phyloP scores from a whole-genome alignment of 2,329 filamentous ascomycete genomes.

The Aureobasidium pullulans region DNA sequence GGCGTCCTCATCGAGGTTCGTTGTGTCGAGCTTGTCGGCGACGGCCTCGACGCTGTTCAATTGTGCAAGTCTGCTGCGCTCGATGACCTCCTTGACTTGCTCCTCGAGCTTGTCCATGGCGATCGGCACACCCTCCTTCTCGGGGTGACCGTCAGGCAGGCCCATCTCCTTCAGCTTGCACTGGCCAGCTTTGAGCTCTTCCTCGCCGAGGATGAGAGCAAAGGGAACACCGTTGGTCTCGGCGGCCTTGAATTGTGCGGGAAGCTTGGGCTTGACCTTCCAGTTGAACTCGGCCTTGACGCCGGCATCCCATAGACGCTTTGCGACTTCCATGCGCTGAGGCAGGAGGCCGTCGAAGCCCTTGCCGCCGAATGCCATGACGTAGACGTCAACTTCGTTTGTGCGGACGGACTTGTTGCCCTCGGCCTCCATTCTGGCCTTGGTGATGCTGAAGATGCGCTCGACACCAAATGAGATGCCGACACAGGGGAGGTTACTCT shows the following conservation, averaged over 20 bases:
- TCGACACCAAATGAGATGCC: slow-evolving; percentile 93
- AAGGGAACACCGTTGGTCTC: slow-evolving; percentile 74
- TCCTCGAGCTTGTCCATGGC: slow-evolving; percentile 54
- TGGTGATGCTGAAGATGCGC: slow-evolving; percentile 87
- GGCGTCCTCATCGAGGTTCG: slow-evolving; percentile 19
- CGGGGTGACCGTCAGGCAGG: slow-evolving; percentile 71
- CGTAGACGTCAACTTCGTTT: slow-evolving; percentile 80
- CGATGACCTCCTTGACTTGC: slow-evolving; percentile 52
- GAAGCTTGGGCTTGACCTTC: slow-evolving; percentile 86
- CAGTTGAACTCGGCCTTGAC: slow-evolving; percentile 87
- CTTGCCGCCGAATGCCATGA: slow-evolving; percentile 92
- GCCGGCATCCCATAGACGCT: slow-evolving; percentile 74
- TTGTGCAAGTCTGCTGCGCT: slow-evolving; percentile 22
- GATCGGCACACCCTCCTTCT: slow-evolving; percentile 81
- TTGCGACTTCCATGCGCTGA: slow-evolving; percentile 75
- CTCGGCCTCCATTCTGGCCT: slow-evolving; percentile 62
- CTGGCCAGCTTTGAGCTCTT: slow-evolving; percentile 75
- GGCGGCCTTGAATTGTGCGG: slow-evolving; percentile 84
- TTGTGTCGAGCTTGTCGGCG: slow-evolving; percentile 12
- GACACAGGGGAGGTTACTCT: slow-evolving; percentile 74
- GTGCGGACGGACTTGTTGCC: slow-evolving; percentile 50
- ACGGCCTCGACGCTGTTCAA: slow-evolving; percentile 21
- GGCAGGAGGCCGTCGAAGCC: slow-evolving; percentile 71
- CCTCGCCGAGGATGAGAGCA: slow-evolving; percentile 82
- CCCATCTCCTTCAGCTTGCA: slow-evolving; percentile 84